Base-by-base conservation (phyloP, 768 basidiomycete species). In the Scleroderma citrinum region DNA sequence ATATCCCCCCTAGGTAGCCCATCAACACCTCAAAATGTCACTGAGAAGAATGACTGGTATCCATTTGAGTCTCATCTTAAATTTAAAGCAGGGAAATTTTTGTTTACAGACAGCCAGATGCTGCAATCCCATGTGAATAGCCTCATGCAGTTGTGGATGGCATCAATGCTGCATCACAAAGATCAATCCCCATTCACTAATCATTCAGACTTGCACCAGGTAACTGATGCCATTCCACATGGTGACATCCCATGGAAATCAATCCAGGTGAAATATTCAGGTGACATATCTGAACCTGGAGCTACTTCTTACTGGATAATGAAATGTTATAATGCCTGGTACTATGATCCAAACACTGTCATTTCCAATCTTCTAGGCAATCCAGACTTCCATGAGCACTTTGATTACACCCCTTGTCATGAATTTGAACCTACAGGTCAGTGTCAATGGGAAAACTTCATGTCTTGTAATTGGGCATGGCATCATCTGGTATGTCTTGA, bases 81-180 rank as follows among this genome's bases (percentile, higher is more conserved):
- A 35, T 66, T 62, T 26, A 12, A 57, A 4, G 49, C 56, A 0
- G 60, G 20, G 5, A 24, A 50, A 29, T 55, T 62, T 34, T 42
- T 62, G 6, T 64, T 52, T 39, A 29, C 24, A 5, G 31, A 47
- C 24, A 48, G 37, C 10, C 56, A 62, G 34, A 57, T 59, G 52
- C 57, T 59, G 21, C 54, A 39, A 2, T 48, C 49, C 10, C 39
- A 52, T 5, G 56, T 60, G 16, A 51, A 60, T 29, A 48, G 52
- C 3, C 46, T 58, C 8, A 50, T 59, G 34, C 35, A 53, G 13
- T 51, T 59, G 8, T 57, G 55, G 53, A 21, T 21, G 12, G 19
- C 37, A 20, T 39, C 19, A 16, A 16, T 39, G 19, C 38, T 39
- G 3, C 38, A 10, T 21, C 38, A 39, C 38, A 39, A 21, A 12